Percentiles rank a stretch among this genome's conserved stretches.
phyloP scores from a whole-genome alignment of 306 rosid genomes.

The Inga leiocalycina region DNA sequence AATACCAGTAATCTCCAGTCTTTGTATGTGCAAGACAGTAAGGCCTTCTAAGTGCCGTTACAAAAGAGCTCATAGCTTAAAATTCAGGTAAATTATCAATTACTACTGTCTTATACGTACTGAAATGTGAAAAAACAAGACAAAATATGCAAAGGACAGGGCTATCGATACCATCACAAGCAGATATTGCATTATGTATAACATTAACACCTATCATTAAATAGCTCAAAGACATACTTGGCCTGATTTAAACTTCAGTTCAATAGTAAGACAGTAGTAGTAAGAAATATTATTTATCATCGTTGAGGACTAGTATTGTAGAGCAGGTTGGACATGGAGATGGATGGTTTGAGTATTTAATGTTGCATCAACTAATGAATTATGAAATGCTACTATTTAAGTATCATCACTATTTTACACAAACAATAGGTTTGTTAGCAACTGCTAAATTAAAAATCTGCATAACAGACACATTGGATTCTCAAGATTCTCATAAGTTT shows the following conservation, averaged over 20 bases:
- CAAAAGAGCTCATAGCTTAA: background rate
- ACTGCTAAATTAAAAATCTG: background rate
- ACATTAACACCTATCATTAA: background rate
- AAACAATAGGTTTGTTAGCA: background rate
- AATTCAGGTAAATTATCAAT: background rate
- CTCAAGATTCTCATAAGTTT: background rate
- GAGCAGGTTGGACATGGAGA: background rate
- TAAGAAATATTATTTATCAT: background rate
- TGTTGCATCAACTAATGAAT: background rate
- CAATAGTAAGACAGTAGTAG: background rate
- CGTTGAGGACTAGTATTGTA: background rate
- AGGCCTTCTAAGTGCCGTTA: background rate
- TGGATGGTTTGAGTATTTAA: background rate
- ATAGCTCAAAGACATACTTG: background rate
- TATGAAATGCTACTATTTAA: background rate
- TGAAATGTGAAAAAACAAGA: background rate
- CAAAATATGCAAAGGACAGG: background rate
- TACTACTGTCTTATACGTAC: background rate
- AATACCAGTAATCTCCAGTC: too few relatives aligned
- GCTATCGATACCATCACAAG: background rate
- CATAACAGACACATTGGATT: background rate
- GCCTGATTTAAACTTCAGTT: background rate
- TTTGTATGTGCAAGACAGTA: background rate
- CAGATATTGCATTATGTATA: background rate
- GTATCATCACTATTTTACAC: background rate